Conservation (phyloP, 2,329 filamentous ascomycete genomes). For the Pseudonectria buxi region DNA sequence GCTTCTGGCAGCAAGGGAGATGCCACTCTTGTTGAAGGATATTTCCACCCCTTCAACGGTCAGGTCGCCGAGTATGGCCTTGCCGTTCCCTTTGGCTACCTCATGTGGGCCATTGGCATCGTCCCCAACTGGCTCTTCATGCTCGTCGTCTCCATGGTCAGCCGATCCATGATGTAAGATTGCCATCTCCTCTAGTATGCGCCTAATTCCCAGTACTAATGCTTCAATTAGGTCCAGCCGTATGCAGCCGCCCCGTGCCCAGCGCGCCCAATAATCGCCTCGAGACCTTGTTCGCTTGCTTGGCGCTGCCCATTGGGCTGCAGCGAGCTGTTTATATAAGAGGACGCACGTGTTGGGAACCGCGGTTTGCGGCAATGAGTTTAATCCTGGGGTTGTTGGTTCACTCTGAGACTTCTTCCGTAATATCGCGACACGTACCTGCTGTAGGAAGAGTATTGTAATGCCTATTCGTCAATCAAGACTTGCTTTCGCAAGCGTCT, state of each 20-base stretch:
- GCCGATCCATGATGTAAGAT: conserved; percentile 69
- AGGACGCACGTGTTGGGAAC: conserved; percentile 9
- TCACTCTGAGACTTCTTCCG: conserved; percentile 7
- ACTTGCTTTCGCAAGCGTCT: conserved; percentile 50
- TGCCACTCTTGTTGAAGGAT: conserved; percentile 48
- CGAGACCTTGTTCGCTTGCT: conserved; percentile 5
- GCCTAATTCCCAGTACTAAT: conserved; percentile 15
- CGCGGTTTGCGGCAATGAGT: conserved; percentile 9
- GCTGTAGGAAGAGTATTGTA: conserved; percentile 9
- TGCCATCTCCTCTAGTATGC: not conserved
- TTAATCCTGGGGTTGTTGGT: conserved; percentile 6
- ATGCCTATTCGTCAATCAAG: conserved; percentile 20
- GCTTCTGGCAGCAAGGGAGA: conserved; percentile 43
- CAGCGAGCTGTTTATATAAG: conserved; percentile 5
- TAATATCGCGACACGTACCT: conserved; percentile 7
- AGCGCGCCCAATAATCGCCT: conserved; percentile 12
- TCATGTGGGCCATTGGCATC: conserved; percentile 59
- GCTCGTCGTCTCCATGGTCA: conserved; percentile 66
- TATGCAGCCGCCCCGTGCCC: conserved; percentile 19
- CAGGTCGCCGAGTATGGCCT: conserved; percentile 55
- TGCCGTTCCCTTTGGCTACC: conserved; percentile 58
- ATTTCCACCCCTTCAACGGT: conserved; percentile 73
- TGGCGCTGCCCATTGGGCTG: not conserved
- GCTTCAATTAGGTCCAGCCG: conserved; percentile 30
- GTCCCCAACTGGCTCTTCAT: conserved; percentile 73